These are phyloP conservation scores for Daldinia grandis DNA, from an alignment of 495 filamentous ascomycete genomes.

Conservation along the genomic window DNA sequence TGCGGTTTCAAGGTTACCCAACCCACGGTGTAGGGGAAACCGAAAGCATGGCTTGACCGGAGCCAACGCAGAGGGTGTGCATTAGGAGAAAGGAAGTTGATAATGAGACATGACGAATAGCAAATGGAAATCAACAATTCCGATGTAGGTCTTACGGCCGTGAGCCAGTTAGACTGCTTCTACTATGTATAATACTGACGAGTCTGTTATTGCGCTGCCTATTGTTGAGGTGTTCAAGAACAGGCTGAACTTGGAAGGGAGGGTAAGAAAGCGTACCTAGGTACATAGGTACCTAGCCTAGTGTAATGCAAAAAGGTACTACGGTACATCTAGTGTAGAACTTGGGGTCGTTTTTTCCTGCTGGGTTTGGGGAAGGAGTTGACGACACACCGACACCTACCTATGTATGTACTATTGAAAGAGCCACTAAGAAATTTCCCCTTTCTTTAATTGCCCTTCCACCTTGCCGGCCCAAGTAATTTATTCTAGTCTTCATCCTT, in stretches of 20 bases:
- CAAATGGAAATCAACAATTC: neutral
- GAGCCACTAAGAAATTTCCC: slow-evolving; percentile 29
- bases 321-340: neutral
- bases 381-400: slow-evolving; percentile 35
- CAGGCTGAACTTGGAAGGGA: slow-evolving; percentile 36
- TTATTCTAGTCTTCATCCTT: neutral
- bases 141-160: neutral
- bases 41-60: slow-evolving; percentile 2
- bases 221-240: slow-evolving; percentile 36
- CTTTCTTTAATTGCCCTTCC: slow-evolving; percentile 7
- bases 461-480: slow-evolving; percentile 5
- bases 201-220: slow-evolving; percentile 9
- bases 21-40: slow-evolving; percentile 31
- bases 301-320: neutral
- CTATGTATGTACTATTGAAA: neutral
- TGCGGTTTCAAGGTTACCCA: slow-evolving; percentile 34
- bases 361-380: slow-evolving; percentile 24
- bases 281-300: neutral
- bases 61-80: slow-evolving; percentile 9
- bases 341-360: neutral
- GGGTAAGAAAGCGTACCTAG: neutral
- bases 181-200: no score
- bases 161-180: slow-evolving; percentile 12
- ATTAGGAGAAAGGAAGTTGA: neutral
- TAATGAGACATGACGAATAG: slow-evolving; percentile 9